Evolutionary conservation across 176 grass and related monocot species (phyloP), one percentile per base, ranked within the genome.

Genomic region (Guadua angustifolia): DNA sequence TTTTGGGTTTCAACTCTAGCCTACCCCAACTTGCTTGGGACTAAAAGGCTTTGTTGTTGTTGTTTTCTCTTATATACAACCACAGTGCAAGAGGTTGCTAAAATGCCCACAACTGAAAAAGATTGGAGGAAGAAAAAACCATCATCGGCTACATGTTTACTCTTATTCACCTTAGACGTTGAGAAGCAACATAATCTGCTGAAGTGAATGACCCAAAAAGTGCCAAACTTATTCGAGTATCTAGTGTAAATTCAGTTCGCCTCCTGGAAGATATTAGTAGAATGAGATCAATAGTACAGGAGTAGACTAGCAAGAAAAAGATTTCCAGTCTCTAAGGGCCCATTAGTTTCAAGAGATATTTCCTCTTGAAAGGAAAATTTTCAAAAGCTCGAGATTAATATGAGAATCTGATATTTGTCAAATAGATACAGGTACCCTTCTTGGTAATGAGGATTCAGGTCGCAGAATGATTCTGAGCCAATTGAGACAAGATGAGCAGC

Each of bases 401-500:
- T 60, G 38, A 61, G 32, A 79, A 90, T 63, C 39, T 91, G 35
- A 17, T 53, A 75, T 70, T 68, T 15, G 14, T 49, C 10, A 75
- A 57, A 81, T 67, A 75, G 63, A 78, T 13, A 69, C 4, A 17
- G 13, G 78, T 88, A 95, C 91, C 96, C 91, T 45, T 86, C 84
- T 85, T 71, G 85, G 85, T 86, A 95, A 92, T 94, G 79, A 83
- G 96, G 77, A 82, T 86, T 95, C 77, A 99, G 68, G 46, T 88
- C 80, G 18, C 80, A 92, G 25, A 99, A 83, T 83, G 96, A 69
- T 79, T 99, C 96, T 81, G 89, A 92, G 59, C 96, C 96, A 93
- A 99, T 99, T 35, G 96, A 95, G 29, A 99, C 86, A 64, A 99
- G 0, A 94, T 99, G 96, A 49, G 96, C 93, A 63, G 91, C 87